Evolutionary conservation across 2,329 filamentous ascomycete species (phyloP).

Genomic region (Fonsecaea nubica): DNA sequence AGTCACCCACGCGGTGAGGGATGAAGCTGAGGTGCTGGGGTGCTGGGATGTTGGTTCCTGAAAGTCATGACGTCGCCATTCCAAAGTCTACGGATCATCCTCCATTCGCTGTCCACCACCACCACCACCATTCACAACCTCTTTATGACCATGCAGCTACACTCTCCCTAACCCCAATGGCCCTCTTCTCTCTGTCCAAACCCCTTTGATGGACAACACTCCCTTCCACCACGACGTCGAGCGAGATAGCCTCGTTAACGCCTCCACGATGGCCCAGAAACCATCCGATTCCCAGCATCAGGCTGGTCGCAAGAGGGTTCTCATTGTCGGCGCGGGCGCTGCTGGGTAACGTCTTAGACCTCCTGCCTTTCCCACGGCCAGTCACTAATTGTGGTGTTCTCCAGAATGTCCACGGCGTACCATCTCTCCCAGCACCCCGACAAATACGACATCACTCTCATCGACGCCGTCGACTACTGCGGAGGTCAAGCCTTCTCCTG

Average conservation of each 20-base stretch:
- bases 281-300: constrained; percentile 25
- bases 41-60: background rate
- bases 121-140: constrained; percentile 5
- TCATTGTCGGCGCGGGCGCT: constrained; percentile 68
- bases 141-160: background rate
- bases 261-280: constrained; percentile 30
- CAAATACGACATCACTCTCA: constrained; percentile 68
- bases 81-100: constrained; percentile 11
- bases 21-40: background rate
- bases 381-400: background rate
- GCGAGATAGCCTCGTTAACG: constrained; percentile 8
- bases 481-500: constrained; percentile 68
- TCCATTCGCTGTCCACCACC: background rate
- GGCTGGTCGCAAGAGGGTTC: constrained; percentile 55
- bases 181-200: background rate
- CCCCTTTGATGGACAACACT: constrained; percentile 62
- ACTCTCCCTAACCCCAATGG: background rate
- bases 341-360: constrained; percentile 55
- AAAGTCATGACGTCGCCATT: constrained; percentile 16
- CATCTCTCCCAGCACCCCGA: constrained; percentile 70
- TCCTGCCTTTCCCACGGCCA: background rate
- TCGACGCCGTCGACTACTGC: constrained; percentile 65
- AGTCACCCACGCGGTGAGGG: background rate
- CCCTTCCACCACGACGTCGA: constrained; percentile 28
- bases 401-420: constrained; percentile 54